Percentiles rank a stretch among this genome's conserved stretches.
These are phyloP conservation scores for Neurospora sp. DNA, from an alignment of 495 filamentous ascomycete species.

Conservation along the genomic window DNA sequence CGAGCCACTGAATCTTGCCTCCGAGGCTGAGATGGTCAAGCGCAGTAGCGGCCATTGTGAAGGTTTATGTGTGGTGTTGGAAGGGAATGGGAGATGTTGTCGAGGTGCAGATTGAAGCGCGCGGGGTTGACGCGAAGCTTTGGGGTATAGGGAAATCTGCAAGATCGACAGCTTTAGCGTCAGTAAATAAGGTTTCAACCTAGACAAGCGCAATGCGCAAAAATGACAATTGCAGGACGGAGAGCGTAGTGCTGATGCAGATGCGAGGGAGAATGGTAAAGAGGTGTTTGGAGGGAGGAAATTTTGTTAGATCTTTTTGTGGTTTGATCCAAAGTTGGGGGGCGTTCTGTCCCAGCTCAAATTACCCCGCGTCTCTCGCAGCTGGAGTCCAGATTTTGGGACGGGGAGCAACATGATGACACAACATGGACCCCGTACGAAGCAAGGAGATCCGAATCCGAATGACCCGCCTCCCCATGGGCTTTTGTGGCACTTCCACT, in stretches of 20 bases:
- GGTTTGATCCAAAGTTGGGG: neutral
- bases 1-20: slow-evolving; percentile 87
- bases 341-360: neutral
- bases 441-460: neutral
- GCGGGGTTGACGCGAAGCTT: slow-evolving; percentile 7
- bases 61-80: slow-evolving; percentile 6
- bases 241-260: neutral
- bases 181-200: neutral
- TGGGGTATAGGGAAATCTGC: neutral
- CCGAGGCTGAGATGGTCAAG: slow-evolving; percentile 71
- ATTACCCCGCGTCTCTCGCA: neutral
- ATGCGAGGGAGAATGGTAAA: neutral
- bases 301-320: neutral
- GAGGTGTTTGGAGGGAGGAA: neutral
- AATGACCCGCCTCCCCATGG: neutral
- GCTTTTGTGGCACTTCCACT: neutral
- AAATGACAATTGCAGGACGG: neutral
- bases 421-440: neutral
- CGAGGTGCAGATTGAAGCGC: neutral
- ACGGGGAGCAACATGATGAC: neutral
- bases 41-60: slow-evolving; percentile 49
- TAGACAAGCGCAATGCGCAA: neutral
- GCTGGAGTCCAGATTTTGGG: neutral
- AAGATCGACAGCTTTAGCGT: neutral
- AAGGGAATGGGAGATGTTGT: neutral